Conservation (phyloP, 2,329 filamentous ascomycete genomes). For the Torrubiellomyces zombiae region DNA sequence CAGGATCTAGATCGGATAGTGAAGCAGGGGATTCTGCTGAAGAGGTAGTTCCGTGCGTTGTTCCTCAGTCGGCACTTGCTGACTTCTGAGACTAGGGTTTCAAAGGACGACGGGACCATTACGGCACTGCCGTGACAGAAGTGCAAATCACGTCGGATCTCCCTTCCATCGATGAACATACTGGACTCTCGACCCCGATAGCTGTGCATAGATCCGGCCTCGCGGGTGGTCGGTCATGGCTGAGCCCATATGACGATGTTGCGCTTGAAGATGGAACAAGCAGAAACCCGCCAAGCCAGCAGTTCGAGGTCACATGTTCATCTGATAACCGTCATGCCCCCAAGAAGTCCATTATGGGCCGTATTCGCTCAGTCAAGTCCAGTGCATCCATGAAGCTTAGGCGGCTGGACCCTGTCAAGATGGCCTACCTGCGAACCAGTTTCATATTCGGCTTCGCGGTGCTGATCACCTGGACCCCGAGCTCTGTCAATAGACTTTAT, state of each 20-base stretch:
- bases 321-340: constrained; percentile 8
- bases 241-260: constrained; percentile 5
- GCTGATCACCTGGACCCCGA: constrained; percentile 45
- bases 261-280: constrained; percentile 3
- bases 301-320: constrained; percentile 14
- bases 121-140: constrained; percentile 32
- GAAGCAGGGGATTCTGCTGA: constrained; percentile 16
- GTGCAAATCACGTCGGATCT: constrained; percentile 24
- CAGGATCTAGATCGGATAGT: constrained; percentile 9
- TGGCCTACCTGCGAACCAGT: constrained; percentile 41
- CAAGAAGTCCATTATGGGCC: too few species aligned
- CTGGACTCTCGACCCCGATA: constrained; percentile 5
- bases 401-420: constrained; percentile 35
- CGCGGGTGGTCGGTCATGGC: constrained; percentile 10
- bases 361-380: too few species aligned
- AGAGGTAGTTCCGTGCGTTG: constrained; percentile 11
- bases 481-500: constrained; percentile 58
- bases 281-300: constrained; percentile 3
- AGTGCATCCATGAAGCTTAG: constrained; percentile 16
- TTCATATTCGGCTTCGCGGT: constrained; percentile 44
- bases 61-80: constrained; percentile 3
- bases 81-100: constrained; percentile 12
- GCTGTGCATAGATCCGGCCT: constrained; percentile 4
- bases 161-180: constrained; percentile 5
- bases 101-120: constrained; percentile 15